These are phyloP conservation scores for Puccinia hordei DNA, from an alignment of 1,284 basidiomycete genomes.

Conservation along the genomic window DNA sequence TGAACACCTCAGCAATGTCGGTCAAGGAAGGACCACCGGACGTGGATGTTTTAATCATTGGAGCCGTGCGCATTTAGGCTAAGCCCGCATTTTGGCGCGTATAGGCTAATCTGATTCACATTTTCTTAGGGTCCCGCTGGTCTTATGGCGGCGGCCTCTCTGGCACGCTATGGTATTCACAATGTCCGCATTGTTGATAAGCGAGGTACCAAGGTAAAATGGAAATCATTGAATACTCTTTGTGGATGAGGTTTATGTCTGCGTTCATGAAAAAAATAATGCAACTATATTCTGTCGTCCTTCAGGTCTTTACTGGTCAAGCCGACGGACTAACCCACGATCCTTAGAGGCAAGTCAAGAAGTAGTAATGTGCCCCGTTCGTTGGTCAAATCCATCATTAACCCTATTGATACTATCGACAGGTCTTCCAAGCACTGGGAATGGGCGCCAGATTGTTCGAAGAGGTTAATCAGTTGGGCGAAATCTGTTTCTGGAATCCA, in stretches of 20 bases:
- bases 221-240: neutral
- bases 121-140: slow-evolving; percentile 49
- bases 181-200: slow-evolving; percentile 51
- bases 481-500: slow-evolving; percentile 50
- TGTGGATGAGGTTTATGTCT: slow-evolving; percentile 1
- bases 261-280: neutral
- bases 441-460: slow-evolving; percentile 38
- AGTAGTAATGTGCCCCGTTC: neutral
- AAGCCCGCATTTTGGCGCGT: neutral
- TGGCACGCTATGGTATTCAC: slow-evolving; percentile 48
- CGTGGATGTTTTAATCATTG: slow-evolving; percentile 49
- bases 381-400: neutral
- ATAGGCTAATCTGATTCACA: neutral
- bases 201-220: slow-evolving; percentile 42
- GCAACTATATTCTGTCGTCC: neutral
- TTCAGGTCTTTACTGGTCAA: slow-evolving; percentile 51
- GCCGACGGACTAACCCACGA: slow-evolving; percentile 51
- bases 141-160: slow-evolving; percentile 48
- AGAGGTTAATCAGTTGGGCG: slow-evolving; percentile 36
- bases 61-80: slow-evolving; percentile 35
- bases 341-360: slow-evolving; percentile 40
- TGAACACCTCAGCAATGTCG: neutral
- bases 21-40: slow-evolving; percentile 7
- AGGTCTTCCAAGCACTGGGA: slow-evolving; percentile 48
- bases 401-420: neutral